These are phyloP conservation scores for Collybia sp. DNA, from an alignment of 768 basidiomycete species.

Conservation along the genomic window DNA sequence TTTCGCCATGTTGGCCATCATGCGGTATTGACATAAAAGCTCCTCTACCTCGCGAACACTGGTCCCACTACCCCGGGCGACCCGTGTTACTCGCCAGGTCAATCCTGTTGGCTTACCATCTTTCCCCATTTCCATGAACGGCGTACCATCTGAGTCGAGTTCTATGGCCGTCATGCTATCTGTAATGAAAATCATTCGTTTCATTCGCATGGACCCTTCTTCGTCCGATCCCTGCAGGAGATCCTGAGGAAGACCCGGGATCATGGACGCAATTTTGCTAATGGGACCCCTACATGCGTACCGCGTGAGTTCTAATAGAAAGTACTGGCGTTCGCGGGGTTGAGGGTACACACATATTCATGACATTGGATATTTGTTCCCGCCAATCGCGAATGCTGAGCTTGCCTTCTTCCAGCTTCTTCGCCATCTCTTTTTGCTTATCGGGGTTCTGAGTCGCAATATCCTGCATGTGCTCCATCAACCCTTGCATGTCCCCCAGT, in stretches of 20 bases:
- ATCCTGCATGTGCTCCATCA: constrained; percentile 99
- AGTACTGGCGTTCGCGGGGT: no score
- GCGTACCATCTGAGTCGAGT: constrained; percentile 90
- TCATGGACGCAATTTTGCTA: constrained; percentile 98
- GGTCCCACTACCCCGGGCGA: constrained; percentile 92
- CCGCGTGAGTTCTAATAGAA: background rate
- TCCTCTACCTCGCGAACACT: constrained; percentile 98
- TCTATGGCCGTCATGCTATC: constrained; percentile 95
- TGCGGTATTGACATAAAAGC: constrained; percentile 90
- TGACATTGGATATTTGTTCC: constrained; percentile 95
- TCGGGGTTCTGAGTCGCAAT: constrained; percentile 91
- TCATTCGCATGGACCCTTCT: constrained; percentile 86
- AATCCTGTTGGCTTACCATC: constrained; percentile 82
- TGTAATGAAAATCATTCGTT: constrained; percentile 97
- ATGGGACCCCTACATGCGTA: constrained; percentile 79
- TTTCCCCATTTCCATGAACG: constrained; percentile 82
- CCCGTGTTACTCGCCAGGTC: constrained; percentile 86
- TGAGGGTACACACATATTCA: constrained; percentile 79
- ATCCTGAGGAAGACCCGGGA: constrained; percentile 92
- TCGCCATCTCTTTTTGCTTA: constrained; percentile 96
- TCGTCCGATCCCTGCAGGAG: constrained; percentile 91
- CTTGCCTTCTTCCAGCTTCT: constrained; percentile 96
- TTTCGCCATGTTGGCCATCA: constrained; percentile 99
- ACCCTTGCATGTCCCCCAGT: constrained; percentile 92
- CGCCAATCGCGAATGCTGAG: constrained; percentile 96